Evolutionary conservation across 768 basidiomycete species (phyloP), one percentile per base, ranked within the genome.

Genomic region (Leccinum variicolor): DNA sequence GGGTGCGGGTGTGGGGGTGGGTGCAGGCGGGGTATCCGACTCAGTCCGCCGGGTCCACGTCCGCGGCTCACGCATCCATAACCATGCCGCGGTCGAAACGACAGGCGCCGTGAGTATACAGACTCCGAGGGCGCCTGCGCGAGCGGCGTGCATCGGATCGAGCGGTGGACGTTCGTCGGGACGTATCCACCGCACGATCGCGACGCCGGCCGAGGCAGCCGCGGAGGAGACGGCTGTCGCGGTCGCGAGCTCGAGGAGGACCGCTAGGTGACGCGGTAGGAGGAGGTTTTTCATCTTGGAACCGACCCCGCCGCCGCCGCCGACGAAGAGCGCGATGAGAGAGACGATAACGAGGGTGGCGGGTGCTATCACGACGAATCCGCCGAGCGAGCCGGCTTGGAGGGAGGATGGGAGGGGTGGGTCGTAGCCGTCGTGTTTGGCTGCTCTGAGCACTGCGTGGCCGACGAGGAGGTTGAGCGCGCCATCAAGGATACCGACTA

Each of bases 81-180:
- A n/a, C 23, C 52, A 48, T 0, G 53, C 58, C 58, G 53, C 64
- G 50, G 53, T 33, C 26, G 36, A 54, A 11, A 61, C 3, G 39
- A 58, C 10, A 7, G 61, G 59, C 28, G 57, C 55, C 6, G 51
- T 55, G 13, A 65, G 0, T 4, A 60, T 15, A 8, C 50, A 59
- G 9, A 57, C 58, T 1, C 67, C 62, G 33, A 62, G 49, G 19
- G 57, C 55, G 3, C 62, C 55, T 15, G 62, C 62, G 9, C 52
- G 57, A 3, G 67, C 64, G 19, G 64, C 59, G 21, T 52, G 67
- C 50, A 58, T 52, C 17, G 59, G 6, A 47, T 62, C 54, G 8
- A 57, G 53, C 1, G 31, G 46, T 3, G 33, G 15, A 10, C 14
- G 28, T 39, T 48, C 39, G 21, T 45, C 26, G 29, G 48, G 50